Conservation (phyloP, 768 basidiomycete species). For the Pleurotus citrinopileatus region DNA sequence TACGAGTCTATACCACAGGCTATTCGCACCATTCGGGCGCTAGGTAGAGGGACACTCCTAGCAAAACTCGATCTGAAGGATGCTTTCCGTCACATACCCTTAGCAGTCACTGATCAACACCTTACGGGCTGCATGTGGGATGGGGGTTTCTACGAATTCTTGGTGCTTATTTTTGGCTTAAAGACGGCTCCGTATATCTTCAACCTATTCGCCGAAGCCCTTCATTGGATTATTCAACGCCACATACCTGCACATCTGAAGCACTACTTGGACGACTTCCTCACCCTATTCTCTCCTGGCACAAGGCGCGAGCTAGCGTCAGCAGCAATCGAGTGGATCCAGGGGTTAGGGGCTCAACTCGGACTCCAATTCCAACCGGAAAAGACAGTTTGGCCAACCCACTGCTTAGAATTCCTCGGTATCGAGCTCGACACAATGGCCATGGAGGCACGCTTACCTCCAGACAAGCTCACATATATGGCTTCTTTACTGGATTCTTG, state of each 20-base stretch:
- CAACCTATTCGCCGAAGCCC: slow-evolving; percentile 35
- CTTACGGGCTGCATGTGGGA: slow-evolving; percentile 12
- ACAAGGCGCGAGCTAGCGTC: not conserved
- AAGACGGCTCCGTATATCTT: slow-evolving; percentile 26
- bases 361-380: slow-evolving; percentile 27
- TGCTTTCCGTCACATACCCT: slow-evolving; percentile 5
- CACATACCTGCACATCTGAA: slow-evolving; percentile 27
- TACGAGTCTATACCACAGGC: slow-evolving; percentile 1
- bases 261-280: slow-evolving; percentile 36
- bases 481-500: not conserved
- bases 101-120: slow-evolving; percentile 20
- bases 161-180: slow-evolving; percentile 17
- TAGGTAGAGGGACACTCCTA: not conserved
- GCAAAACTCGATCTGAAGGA: slow-evolving; percentile 16
- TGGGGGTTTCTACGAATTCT: slow-evolving; percentile 4
- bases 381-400: slow-evolving; percentile 24
- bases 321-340: slow-evolving; percentile 26
- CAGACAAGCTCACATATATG: slow-evolving; percentile 12
- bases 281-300: slow-evolving; percentile 20
- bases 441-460: slow-evolving; percentile 12
- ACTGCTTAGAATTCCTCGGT: not conserved
- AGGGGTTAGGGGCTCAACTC: slow-evolving; percentile 22
- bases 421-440: not conserved
- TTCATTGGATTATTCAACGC: slow-evolving; percentile 36
- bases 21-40: not conserved